Conservation (phyloP, 768 basidiomycete species). For the Termitomyces sp. region DNA sequence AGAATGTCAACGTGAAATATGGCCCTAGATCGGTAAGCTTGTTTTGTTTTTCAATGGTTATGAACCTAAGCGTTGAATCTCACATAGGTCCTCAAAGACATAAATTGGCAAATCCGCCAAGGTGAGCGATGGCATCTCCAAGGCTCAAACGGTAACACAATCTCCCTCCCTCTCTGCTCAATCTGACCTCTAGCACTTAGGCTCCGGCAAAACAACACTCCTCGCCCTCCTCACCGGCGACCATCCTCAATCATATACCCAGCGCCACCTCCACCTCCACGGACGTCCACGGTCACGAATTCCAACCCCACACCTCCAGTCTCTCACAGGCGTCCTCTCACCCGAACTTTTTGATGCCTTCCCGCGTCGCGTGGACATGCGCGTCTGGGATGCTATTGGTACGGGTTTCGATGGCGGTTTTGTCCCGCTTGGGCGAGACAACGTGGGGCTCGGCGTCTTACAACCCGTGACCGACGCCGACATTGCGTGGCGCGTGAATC, state of each 20-base stretch:
- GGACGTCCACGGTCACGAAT: constrained; percentile 57
- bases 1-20: constrained; percentile 70
- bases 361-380: constrained; percentile 65
- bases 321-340: constrained; percentile 73
- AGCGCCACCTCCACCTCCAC: constrained; percentile 38
- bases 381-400: constrained; percentile 75
- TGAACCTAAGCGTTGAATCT: background rate
- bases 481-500: constrained; percentile 31
- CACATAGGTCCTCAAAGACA: constrained; percentile 64
- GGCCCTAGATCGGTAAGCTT: constrained; percentile 51
- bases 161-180: background rate
- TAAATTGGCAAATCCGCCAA: constrained; percentile 78
- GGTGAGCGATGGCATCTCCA: constrained; percentile 90
- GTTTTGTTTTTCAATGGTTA: background rate
- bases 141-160: constrained; percentile 72
- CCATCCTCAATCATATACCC: constrained; percentile 92
- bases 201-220: constrained; percentile 94
- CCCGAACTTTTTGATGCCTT: constrained; percentile 93
- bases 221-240: constrained; percentile 88
- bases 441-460: constrained; percentile 46
- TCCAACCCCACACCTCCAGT: constrained; percentile 65
- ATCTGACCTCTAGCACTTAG: constrained; percentile 30
- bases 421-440: constrained; percentile 40
- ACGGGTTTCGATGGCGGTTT: constrained; percentile 91
- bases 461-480: constrained; percentile 28